Evolutionary conservation across 495 filamentous ascomycete genomes (phyloP), one percentile per base, ranked within the genome.

Genomic region (Choiromyces venosus): DNA sequence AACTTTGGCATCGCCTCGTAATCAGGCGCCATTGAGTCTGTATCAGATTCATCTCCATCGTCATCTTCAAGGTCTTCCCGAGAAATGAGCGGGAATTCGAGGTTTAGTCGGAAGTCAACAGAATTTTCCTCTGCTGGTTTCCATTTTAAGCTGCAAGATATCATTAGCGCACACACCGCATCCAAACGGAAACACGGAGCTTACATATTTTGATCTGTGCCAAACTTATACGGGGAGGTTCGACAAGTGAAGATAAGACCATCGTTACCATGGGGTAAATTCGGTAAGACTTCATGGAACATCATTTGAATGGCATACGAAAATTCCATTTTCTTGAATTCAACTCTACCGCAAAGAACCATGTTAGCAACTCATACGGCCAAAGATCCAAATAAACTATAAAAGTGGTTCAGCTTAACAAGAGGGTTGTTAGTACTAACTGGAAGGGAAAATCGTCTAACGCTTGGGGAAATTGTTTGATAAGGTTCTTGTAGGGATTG

Each of bases 241-340:
- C 92, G 89, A 81, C 94, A 96, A 42, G 95, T 97, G 84, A 99
- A 99, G 80, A 99, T 96, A 29, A 99, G 86, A 37, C 95, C 95
- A 82, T 99, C 95, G 78, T 96, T 97, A 42, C 95, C 92, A 81
- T 99, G 95, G 73, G 88, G 90, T 16, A 99, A 87, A 38, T 86
- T 88, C 0, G 93, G 93, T 21, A 99, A 89, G 65, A 94, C 88
- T 56, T 92, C 85, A 71, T 87, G 86, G 84, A 99, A 97, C 91
- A 97, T 94, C 87, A 91, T 90, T 82, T 93, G 90, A 67, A 95
- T 90, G 37, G 88, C 91, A 85, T 98, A 99, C 67, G 89, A 89
- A 81, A 94, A 87, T 80, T 97, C 91, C 83, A 94, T 93, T 14
- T 87, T 85, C 83, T 98, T 98, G 81, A 93, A 88, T 81, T 94